Evolutionary conservation across 148 eudicot species (phyloP).

Genomic region (Camellia lanceoleosa): DNA sequence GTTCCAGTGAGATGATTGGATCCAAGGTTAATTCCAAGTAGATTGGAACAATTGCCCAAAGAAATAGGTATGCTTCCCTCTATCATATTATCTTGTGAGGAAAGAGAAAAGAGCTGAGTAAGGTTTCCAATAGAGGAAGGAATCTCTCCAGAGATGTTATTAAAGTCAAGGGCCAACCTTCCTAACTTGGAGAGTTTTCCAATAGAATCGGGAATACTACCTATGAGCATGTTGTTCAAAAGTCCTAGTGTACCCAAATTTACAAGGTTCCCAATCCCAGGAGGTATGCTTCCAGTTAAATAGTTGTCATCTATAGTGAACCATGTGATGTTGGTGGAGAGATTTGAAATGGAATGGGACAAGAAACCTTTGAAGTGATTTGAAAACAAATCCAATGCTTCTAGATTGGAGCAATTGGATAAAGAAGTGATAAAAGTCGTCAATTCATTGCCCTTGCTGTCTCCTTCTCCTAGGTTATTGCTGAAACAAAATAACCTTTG

Average conservation of each 20-base stretch:
- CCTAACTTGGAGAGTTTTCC: neutral
- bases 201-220: neutral
- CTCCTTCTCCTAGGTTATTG: slow-evolving; percentile 1
- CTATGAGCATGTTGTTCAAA: neutral
- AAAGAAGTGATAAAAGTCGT: slow-evolving; percentile 7
- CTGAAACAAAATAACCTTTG: neutral
- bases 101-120: neutral
- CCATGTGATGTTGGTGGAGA: neutral
- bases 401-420: slow-evolving; percentile 14
- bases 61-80: slow-evolving; percentile 13
- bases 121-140: slow-evolving; percentile 9
- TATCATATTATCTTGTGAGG: neutral
- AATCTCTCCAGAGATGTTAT: neutral
- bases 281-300: slow-evolving; percentile 12
- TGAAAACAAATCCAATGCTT: neutral
- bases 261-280: neutral
- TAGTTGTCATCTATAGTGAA: neutral
- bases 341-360: neutral
- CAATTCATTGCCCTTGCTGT: neutral
- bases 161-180: neutral
- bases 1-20: neutral
- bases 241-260: neutral
- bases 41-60: neutral
- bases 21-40: neutral
- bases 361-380: neutral